These are phyloP conservation scores for Pholiota adiposa DNA, from an alignment of 1,284 basidiomycete species.

Conservation along the genomic window DNA sequence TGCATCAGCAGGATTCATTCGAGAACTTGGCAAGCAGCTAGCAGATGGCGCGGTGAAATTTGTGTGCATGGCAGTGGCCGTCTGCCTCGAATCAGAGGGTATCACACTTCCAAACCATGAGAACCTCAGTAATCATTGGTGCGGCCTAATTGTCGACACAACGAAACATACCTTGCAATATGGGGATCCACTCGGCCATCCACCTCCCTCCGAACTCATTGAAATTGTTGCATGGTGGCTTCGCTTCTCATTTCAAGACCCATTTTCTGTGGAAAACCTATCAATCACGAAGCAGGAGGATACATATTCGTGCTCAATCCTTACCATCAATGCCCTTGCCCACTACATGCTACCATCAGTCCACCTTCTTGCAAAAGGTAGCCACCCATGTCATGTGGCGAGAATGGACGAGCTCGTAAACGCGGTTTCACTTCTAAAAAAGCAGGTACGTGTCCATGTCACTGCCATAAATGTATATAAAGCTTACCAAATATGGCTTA, in stretches of 20 bases:
- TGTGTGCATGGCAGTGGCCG: not conserved
- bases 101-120: not conserved
- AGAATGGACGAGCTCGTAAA: not conserved
- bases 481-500: not conserved
- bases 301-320: constrained; percentile 6
- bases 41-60: not conserved
- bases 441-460: not conserved
- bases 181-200: constrained; percentile 3
- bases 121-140: constrained; percentile 7
- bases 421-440: not conserved
- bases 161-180: not conserved
- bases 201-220: constrained; percentile 7
- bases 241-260: not conserved
- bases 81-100: not conserved
- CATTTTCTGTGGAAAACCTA: not conserved
- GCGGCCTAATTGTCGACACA: constrained; percentile 1
- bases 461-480: not conserved
- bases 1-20: not conserved
- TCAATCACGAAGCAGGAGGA: constrained; percentile 1
- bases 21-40: not conserved
- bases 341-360: constrained; percentile 2
- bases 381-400: not conserved
- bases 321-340: constrained; percentile 5
- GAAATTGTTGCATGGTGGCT: constrained; percentile 8
- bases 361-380: not conserved